Base-by-base conservation (phyloP, 2,329 filamentous ascomycete species). In the Botrytis pseudocinerea region DNA sequence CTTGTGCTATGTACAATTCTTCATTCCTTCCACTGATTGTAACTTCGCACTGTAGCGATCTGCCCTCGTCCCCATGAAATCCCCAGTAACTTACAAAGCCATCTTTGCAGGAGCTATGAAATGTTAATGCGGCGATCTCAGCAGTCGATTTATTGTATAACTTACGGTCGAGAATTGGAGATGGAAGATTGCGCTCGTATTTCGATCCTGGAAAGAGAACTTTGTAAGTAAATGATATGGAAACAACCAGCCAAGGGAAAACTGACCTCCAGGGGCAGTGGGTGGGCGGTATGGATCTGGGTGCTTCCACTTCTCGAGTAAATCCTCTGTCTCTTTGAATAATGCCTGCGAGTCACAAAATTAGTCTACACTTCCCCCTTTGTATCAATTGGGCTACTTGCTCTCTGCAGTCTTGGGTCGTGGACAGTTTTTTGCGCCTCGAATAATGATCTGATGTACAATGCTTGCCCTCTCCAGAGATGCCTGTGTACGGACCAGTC, bases 401-500 rank as follows among this genome's bases (percentile, higher is more conserved):
- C 95, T 84, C 91, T 91, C 84, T 95, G 92, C 84, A 95, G 92
- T 83, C 94, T 90, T 51, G 93, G 93, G 81, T 98, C 93, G 73
- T 88, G 90, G 74, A 98, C 86, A 81, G 94, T 86, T 82, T 90
- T 93, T 83, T 99, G 98, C 73, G 94, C 94, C 82, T 99, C 96
- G 82, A 98, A 99, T 22, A 98, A 88, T 54, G 92, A 94, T 79
- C 96, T 92, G 80, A 99, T 97, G 83, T 99, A 98, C 76, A 98
- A 86, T 46, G 96, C 96, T 84, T 98, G 96, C 75, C 95, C 95
- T 79, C 96, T 92, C 95, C 96, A 99, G 75, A 98, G 85, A 80
- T 95, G 90, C 78, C 96, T 90, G 82, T 98, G 93, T 76, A 98
- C 94, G 73, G 94, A 90, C 96, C 96, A 99, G 85, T 98, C 94